Percentiles rank a stretch among this genome's conserved stretches.
phyloP scores from a whole-genome alignment of 768 basidiomycete species.

The Termitomyces heimii region DNA sequence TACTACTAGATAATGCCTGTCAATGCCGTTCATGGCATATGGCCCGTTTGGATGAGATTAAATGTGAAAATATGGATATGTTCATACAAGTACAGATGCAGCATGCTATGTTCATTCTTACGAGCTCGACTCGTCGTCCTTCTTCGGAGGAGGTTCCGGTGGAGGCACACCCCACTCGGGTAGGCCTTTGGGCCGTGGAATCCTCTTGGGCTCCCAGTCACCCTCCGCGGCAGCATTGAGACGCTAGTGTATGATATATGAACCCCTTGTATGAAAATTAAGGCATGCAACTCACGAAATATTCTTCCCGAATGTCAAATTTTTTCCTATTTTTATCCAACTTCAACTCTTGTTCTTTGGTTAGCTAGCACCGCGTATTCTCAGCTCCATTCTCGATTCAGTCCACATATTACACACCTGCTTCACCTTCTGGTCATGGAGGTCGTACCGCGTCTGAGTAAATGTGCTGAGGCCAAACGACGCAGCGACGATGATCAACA shows the following conservation, averaged over 20 bases:
- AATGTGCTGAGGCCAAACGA: conserved; percentile 80
- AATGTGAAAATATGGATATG: not conserved
- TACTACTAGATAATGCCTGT: not conserved
- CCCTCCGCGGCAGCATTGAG: conserved; percentile 56
- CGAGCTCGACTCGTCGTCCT: not conserved
- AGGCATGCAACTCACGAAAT: conserved; percentile 67
- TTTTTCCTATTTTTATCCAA: conserved; percentile 66
- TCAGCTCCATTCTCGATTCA: not conserved
- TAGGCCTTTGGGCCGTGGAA: conserved; percentile 77
- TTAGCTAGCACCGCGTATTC: conserved; percentile 36
- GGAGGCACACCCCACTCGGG: conserved; percentile 93
- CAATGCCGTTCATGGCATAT: not conserved
- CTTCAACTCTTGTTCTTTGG: conserved; percentile 73
- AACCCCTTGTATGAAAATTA: not conserved
- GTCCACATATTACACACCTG: conserved; percentile 35
- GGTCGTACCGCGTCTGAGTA: conserved; percentile 88
- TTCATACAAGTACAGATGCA: conserved; percentile 2
- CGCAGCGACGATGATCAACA: conserved; percentile 78
- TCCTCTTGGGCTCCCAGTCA: conserved; percentile 85
- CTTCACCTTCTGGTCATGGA: conserved; percentile 75
- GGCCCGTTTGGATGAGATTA: not conserved
- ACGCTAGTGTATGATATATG: conserved; percentile 37
- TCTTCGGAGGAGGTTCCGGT: conserved; percentile 35
- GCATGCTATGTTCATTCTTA: not conserved
- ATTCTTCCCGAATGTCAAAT: conserved; percentile 93